Base-by-base conservation (phyloP, 1,139 yeast species). In the Spathaspora sp. region DNA sequence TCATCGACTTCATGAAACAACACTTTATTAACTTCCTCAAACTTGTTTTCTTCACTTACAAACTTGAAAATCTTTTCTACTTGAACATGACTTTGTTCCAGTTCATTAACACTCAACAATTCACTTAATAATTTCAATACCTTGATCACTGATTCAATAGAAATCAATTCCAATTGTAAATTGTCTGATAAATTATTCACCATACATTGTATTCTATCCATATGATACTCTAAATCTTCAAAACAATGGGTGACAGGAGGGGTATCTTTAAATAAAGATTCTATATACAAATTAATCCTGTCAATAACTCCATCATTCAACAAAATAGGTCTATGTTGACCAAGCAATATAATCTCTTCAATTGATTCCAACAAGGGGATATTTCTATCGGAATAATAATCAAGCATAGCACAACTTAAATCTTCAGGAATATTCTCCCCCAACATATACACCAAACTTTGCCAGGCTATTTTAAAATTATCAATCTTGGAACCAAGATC, bases 241-340 rank as follows among this genome's bases (percentile, higher is more conserved):
- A 64, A 72, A 51, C 73, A 76, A 51, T 74, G 79, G 3, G 64
- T 62, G 24, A 54, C 51, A 0, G 77, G 78, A 9, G 61, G 57
- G 1, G 51, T 45, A 3, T 64, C 64, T 3, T 48, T 52, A 49
- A 61, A 74, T 11, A 72, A 47, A 3, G 52, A 46, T 44, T 72
- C 75, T 9, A 72, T 54, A 46, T 69, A 66, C 7, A 40, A 42
- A 17, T 66, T 61, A 44, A 61, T 60, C 4, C 44, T 43, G 3
- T 31, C 13, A 46, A 60, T 64, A 39, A 67, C 64, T 2, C 47
- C 46, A 17, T 64, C 67, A 42, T 60, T 60, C 4, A 59, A 39
- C 2, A 9, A 38, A 33, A 17, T 41, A 25, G 29, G 43, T 42
- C 25, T 43, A 18, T 16, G 45, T 34, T 18, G 48, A 40, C 2